Conservation (phyloP, 768 basidiomycete genomes). For the Boletus pseudopeckii region DNA sequence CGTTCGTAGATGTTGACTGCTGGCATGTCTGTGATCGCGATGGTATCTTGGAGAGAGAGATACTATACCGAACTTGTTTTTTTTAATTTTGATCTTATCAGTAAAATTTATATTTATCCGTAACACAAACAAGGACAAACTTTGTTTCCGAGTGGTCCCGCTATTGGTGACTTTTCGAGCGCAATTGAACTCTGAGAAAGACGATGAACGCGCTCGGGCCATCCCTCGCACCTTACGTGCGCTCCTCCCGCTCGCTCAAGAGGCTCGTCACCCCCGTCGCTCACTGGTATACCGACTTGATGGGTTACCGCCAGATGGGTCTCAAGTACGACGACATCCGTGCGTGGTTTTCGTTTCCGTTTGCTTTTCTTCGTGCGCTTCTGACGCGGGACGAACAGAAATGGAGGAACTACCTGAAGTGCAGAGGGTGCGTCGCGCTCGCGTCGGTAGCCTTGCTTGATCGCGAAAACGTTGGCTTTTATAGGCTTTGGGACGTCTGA, state of each 20-base stretch:
- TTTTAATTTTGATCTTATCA: constrained; percentile 29
- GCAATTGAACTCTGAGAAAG: not conserved
- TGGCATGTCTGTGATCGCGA: constrained; percentile 42
- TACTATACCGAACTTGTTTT: too few relatives aligned
- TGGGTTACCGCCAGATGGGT: constrained; percentile 85
- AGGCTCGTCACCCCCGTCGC: constrained; percentile 74
- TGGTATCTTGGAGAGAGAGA: constrained; percentile 15
- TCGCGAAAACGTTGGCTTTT: not conserved
- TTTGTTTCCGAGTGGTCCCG: constrained; percentile 26
- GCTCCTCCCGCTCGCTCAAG: constrained; percentile 63
- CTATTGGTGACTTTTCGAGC: too few relatives aligned
- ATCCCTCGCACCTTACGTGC: constrained; percentile 76
- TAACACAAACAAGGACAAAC: constrained; percentile 44
- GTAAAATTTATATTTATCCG: not conserved
- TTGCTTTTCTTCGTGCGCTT: too few relatives aligned
- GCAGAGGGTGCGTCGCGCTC: constrained; percentile 57
- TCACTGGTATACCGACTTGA: constrained; percentile 72
- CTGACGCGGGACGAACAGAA: constrained; percentile 38
- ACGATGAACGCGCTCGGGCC: constrained; percentile 52
- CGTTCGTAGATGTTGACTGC: constrained; percentile 54
- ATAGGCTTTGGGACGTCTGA: constrained; percentile 82
- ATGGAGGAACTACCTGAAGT: constrained; percentile 76
- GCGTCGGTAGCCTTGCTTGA: not conserved
- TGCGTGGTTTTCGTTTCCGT: constrained; percentile 39
- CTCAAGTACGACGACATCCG: constrained; percentile 94